Percentiles rank a stretch among this genome's conserved stretches.
phyloP scores from a whole-genome alignment of 2,329 filamentous ascomycete genomes.

The Zelopaecilomyces penicillatus region DNA sequence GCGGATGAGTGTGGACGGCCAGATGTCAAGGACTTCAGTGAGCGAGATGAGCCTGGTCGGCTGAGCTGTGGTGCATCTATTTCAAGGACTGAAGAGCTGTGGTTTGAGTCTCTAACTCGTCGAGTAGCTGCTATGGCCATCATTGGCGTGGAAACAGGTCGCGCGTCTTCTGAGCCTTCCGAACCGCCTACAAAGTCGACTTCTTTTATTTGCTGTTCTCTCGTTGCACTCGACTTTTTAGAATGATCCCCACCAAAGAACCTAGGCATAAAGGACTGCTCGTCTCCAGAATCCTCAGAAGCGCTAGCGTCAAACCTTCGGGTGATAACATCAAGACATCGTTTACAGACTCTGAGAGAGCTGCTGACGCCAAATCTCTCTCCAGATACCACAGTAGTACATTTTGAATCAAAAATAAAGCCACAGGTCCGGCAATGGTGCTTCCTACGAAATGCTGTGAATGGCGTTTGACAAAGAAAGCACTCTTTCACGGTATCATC shows the following conservation, averaged over 20 bases:
- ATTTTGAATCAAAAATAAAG: slow-evolving; percentile 98
- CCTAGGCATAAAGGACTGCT: slow-evolving; percentile 58
- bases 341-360: slow-evolving; percentile 82
- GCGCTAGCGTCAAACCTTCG: slow-evolving; percentile 78
- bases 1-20: slow-evolving; percentile 65
- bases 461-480: slow-evolving; percentile 82
- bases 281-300: slow-evolving; percentile 81
- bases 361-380: slow-evolving; percentile 80
- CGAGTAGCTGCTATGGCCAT: slow-evolving; percentile 62
- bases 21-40: slow-evolving; percentile 63
- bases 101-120: slow-evolving; percentile 65
- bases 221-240: slow-evolving; percentile 28
- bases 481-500: slow-evolving; percentile 98
- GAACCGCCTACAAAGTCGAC: slow-evolving; percentile 32
- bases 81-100: slow-evolving; percentile 82
- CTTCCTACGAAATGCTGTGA: slow-evolving; percentile 89
- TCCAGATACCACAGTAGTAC: slow-evolving; percentile 84
- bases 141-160: slow-evolving; percentile 57
- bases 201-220: slow-evolving; percentile 28
- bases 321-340: slow-evolving; percentile 84
- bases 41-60: slow-evolving; percentile 89
- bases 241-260: slow-evolving; percentile 50
- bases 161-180: slow-evolving; percentile 37
- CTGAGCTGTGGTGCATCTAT: slow-evolving; percentile 77
- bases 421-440: slow-evolving; percentile 94